A percentile compares a stretch with the other conserved stretches of the same genome.
Conservation (phyloP, 306 rosid genomes). For the Crotalaria pallida region DNA sequence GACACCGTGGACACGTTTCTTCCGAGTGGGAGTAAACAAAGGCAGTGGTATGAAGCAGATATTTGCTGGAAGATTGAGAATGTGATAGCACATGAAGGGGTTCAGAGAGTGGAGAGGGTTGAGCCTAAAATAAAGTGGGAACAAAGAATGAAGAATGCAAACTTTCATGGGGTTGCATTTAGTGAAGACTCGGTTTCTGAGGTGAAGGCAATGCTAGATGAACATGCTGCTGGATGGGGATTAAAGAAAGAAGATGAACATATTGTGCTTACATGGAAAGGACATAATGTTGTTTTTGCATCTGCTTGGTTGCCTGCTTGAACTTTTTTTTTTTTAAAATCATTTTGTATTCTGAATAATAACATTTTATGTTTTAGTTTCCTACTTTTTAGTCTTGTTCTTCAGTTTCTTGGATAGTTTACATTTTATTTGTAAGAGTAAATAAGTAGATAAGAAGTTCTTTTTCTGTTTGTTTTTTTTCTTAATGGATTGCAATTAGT, state of each 20-base stretch:
- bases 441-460: constrained; percentile 3
- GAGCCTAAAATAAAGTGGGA: constrained; percentile 66
- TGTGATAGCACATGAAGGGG: constrained; percentile 74
- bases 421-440: background rate
- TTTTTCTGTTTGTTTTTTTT: background rate
- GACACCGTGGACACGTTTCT: constrained; percentile 82
- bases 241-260: constrained; percentile 77
- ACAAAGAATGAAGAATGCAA: constrained; percentile 59
- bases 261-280: constrained; percentile 92
- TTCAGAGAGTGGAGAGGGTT: constrained; percentile 64
- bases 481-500: background rate
- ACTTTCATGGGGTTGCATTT: constrained; percentile 45
- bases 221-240: constrained; percentile 98
- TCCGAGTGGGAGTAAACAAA: constrained; percentile 60
- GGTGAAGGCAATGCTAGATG: constrained; percentile 82
- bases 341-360: background rate
- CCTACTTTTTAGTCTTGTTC: background rate
- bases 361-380: background rate
- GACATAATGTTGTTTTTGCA: constrained; percentile 88
- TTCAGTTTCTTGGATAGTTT: background rate
- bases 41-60: constrained; percentile 88
- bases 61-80: constrained; percentile 89
- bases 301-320: constrained; percentile 78
- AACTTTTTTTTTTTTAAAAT: background rate
- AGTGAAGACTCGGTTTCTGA: constrained; percentile 67